phyloP scores from a whole-genome alignment of 305 asterid species.

The Fraxinus albicans region DNA sequence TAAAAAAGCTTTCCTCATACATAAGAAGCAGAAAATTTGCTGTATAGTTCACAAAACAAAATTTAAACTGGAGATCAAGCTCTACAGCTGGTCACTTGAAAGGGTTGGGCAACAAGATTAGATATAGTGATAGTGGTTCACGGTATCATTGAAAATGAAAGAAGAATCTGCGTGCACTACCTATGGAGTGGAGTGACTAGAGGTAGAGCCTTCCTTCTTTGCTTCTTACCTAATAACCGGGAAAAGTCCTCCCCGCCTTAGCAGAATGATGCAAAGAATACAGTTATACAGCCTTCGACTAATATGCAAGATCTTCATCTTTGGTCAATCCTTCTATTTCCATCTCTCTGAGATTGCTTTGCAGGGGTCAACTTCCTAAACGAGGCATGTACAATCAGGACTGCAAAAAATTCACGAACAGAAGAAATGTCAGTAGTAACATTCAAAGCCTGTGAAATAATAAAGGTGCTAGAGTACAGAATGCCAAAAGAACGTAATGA shows the following conservation, averaged over 20 bases:
- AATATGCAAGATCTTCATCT: constrained; percentile 23
- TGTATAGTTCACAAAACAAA: background rate
- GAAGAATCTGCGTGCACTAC: too few relatives aligned
- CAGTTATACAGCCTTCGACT: background rate
- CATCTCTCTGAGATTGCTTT: constrained; percentile 47
- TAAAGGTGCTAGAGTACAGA: background rate
- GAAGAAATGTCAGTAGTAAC: background rate
- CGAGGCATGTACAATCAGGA: constrained; percentile 75
- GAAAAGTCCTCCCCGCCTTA: background rate
- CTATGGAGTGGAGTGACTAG: too few relatives aligned
- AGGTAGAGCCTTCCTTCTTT: too few relatives aligned
- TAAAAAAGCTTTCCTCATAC: background rate
- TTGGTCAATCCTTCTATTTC: constrained; percentile 31
- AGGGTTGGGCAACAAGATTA: background rate
- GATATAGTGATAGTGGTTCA: background rate
- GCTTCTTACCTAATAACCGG: too few relatives aligned
- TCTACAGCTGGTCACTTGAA: background rate
- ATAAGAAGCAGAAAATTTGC: background rate
- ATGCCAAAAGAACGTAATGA: constrained; percentile 1
- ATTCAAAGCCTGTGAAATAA: background rate
- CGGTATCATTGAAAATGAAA: too few relatives aligned
- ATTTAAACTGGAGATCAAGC: background rate
- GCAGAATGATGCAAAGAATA: background rate
- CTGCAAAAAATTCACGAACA: constrained; percentile 40
- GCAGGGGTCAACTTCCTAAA: constrained; percentile 74